Evolutionary conservation across 331 rosid species (phyloP), one percentile per base, ranked within the genome.

Genomic region (Quercus tomentella): DNA sequence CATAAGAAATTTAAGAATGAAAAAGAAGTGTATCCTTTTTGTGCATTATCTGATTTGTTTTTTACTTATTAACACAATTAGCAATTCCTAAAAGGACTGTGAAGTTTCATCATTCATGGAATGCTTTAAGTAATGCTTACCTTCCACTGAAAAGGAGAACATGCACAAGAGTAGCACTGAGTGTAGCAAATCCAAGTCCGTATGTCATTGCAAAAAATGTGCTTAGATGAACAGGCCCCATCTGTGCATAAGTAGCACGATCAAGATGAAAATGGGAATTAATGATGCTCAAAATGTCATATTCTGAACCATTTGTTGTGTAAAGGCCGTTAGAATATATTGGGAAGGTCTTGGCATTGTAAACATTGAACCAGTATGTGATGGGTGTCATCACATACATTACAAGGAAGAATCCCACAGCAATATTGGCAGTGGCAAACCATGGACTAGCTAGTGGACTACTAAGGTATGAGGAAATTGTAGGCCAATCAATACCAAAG

Each of bases 391-490:
- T 85, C 61, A 94, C 92, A 84, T 94, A 92, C 92, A 90, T 88
- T 15, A 89, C 37, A 15, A 94, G 57, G 22, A 82, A 0, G 76
- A 90, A 94, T 31, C 97, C 97, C 63, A 81, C 85, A 58, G 86
- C 87, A 56, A 88, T 20, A 73, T 92, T 94, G 52, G 92, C 94
- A 10, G 96, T 89, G 51, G 97, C 94, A 73, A 92, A 94, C 97
- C 94, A 92, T 6, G 97, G 97, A 35, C 97, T 94, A 16, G 98
- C 98, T 1, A 94, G 77, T 71, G 98, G 98, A 78, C 94, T 94
- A 5, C 89, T 87, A 54, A 90, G 92, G 83, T 90, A 92, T 14
- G 97, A 25, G 49, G 96, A 83, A 82, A 94, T 87, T 35, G 96
- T 83, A 5, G 89, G 16, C 97, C 97, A 93, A 65, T 93, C 97